Conservation (phyloP, 192 early-diverging fungal species). For the Mortierella antarctica region DNA sequence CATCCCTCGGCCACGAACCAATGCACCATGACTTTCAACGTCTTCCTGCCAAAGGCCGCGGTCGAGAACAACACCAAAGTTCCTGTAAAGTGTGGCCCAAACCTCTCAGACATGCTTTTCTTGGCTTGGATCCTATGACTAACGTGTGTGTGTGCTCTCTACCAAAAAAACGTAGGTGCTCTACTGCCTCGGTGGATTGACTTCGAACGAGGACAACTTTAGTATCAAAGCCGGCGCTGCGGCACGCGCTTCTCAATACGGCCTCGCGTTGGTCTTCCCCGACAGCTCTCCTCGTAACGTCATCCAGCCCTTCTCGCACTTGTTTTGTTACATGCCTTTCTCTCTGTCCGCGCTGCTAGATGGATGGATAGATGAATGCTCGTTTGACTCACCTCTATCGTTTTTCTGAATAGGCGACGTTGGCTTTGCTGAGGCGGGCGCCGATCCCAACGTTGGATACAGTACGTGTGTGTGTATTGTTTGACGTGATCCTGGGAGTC, state of each 20-base stretch:
- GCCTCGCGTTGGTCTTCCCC: constrained; percentile 82
- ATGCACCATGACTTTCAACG: constrained; percentile 82
- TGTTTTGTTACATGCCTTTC: background rate
- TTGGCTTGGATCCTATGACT: background rate
- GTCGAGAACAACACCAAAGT: constrained; percentile 32
- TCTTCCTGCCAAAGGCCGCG: constrained; percentile 74
- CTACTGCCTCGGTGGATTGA: constrained; percentile 86
- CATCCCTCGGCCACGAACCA: constrained; percentile 70
- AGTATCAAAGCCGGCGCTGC: constrained; percentile 85
- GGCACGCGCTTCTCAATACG: constrained; percentile 68
- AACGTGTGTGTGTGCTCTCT: background rate
- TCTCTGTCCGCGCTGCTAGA: background rate
- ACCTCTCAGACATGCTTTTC: constrained; percentile 3
- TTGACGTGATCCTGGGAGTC: background rate
- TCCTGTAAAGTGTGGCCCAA: constrained; percentile 28
- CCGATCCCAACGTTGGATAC: constrained; percentile 73
- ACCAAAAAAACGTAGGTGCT: constrained; percentile 58
- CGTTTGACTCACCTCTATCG: background rate
- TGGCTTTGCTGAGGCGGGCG: constrained; percentile 78
- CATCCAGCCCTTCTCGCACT: background rate
- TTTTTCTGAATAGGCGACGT: constrained; percentile 56
- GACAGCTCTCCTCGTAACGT: constrained; percentile 86
- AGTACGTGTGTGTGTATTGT: constrained; percentile 56
- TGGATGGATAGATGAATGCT: background rate
- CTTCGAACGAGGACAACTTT: constrained; percentile 91